phyloP scores from a whole-genome alignment of 2,329 filamentous ascomycete genomes.

The Penicillium sp. region DNA sequence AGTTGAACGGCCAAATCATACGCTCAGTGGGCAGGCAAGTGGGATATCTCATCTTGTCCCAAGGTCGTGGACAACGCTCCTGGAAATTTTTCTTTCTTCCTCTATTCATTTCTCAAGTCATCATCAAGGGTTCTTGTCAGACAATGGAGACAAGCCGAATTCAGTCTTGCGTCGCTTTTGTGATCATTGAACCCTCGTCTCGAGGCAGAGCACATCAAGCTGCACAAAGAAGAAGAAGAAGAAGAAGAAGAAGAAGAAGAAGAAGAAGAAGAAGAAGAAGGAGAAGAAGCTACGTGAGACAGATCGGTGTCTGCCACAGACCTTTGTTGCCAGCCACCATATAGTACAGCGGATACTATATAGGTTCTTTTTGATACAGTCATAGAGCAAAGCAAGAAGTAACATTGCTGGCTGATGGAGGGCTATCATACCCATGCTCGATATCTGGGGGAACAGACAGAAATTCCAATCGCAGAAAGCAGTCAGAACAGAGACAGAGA shows the following conservation, averaged over 20 bases:
- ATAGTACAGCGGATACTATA: slow-evolving; percentile 59
- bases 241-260: slow-evolving; percentile 26
- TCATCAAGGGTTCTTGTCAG: neutral
- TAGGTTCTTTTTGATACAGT: slow-evolving; percentile 71
- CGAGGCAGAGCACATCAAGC: slow-evolving; percentile 4
- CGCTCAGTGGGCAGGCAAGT: neutral
- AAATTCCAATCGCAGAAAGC: slow-evolving; percentile 38
- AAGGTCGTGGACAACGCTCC: neutral
- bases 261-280: slow-evolving; percentile 26
- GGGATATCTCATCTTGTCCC: neutral
- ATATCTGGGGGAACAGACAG: slow-evolving; percentile 69
- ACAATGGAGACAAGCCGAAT: slow-evolving; percentile 12
- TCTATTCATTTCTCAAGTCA: neutral
- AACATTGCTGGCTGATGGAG: slow-evolving; percentile 44
- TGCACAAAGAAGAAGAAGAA: slow-evolving; percentile 27
- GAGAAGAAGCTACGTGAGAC: slow-evolving; percentile 24
- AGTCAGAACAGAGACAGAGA: slow-evolving; percentile 26
- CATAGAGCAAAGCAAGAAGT: slow-evolving; percentile 66
- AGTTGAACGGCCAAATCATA: neutral
- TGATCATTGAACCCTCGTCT: neutral
- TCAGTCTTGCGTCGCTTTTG: slow-evolving; percentile 3
- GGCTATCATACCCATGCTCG: slow-evolving; percentile 56
- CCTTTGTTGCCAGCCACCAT: slow-evolving; percentile 45
- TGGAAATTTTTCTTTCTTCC: neutral
- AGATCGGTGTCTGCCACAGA: slow-evolving; percentile 35